Base-by-base conservation (phyloP, 108 stramenopile species). In the Discostella stelligeroides region DNA sequence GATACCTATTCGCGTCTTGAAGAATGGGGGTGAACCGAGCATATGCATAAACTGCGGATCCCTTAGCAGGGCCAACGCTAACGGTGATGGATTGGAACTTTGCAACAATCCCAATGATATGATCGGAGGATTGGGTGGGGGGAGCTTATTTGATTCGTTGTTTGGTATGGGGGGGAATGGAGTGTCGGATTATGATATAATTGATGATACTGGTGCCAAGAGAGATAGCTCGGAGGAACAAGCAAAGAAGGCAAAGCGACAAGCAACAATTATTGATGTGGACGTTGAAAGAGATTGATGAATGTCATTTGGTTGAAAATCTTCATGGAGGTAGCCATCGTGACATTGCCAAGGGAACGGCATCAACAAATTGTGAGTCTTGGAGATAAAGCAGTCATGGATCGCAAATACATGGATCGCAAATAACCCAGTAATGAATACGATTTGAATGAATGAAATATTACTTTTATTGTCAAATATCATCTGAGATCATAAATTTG, bases 31-130 rank as follows among this genome's bases (percentile, higher is more conserved):
- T 30, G 73, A 80, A 18, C 86, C 86, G 17, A 60, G 69, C 2
- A 61, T 89, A 27, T 92, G 91, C 68, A 68, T 88, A 14, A 86
- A 82, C 47, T 92, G 91, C 70, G 91, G 91, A 29, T 64, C 86
- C 1, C 56, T 85, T 15, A 62, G 84, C 23, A 79, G 85, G 37
- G 79, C 73, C 5, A 82, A 72, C 47, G 38, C 80, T 17, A 47
- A 68, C 20, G 82, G 76, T 29, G 70, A 84, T 64, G 73, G 70
- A 14, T 65, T 82, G 25, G 77, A 83, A 65, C 43, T 82, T 23
- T 82, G 81, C 40, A 77, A 83, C 54, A 80, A 81, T 63, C 81
- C 80, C 41, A 46, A 70, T 41, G 72, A 70, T 50, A 64, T 88
- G 17, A 73, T 84, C 68, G 79, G 63, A 51, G 69, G 79, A 39